These are phyloP conservation scores for Dendrobium officinale DNA, from an alignment of 106 monocot genomes.

Conservation along the genomic window DNA sequence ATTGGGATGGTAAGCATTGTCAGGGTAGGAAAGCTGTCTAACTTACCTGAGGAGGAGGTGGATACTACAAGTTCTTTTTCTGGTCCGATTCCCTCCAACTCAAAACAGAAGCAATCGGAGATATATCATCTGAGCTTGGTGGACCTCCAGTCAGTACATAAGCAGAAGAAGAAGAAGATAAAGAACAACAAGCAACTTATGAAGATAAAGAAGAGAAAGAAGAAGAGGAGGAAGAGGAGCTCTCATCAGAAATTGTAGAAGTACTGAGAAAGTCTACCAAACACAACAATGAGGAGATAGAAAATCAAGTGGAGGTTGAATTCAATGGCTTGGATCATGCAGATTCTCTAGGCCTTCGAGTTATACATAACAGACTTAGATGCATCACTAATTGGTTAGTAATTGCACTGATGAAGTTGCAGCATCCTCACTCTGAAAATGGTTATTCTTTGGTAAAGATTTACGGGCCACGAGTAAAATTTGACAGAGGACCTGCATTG, in stretches of 20 bases:
- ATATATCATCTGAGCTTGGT: not conserved
- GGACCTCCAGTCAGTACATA: not conserved
- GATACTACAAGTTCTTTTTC: conserved; percentile 32
- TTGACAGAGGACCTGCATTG: conserved; percentile 61
- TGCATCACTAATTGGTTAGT: conserved; percentile 75
- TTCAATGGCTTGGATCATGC: conserved; percentile 65
- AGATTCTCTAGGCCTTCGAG: conserved; percentile 54
- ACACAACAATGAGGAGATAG: no score
- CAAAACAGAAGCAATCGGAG: not conserved
- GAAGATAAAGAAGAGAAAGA: not conserved
- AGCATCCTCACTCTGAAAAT: conserved; percentile 43
- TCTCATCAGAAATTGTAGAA: conserved; percentile 25
- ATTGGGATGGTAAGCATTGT: conserved; percentile 58
- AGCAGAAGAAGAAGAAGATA: no score
- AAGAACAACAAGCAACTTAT: not conserved
- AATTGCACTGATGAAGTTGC: conserved; percentile 51
- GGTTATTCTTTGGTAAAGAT: conserved; percentile 42
- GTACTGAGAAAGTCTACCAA: not conserved
- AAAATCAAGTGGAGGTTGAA: conserved; percentile 18
- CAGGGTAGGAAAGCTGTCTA: conserved; percentile 14
- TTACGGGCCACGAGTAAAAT: conserved; percentile 67
- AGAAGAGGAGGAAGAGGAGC: not conserved
- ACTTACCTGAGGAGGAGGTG: conserved; percentile 14
- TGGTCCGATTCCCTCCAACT: conserved; percentile 21
- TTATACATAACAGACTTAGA: conserved; percentile 53